Evolutionary conservation across 1,284 basidiomycete genomes (phyloP).

Genomic region (Tranzscheliella williamsii): DNA sequence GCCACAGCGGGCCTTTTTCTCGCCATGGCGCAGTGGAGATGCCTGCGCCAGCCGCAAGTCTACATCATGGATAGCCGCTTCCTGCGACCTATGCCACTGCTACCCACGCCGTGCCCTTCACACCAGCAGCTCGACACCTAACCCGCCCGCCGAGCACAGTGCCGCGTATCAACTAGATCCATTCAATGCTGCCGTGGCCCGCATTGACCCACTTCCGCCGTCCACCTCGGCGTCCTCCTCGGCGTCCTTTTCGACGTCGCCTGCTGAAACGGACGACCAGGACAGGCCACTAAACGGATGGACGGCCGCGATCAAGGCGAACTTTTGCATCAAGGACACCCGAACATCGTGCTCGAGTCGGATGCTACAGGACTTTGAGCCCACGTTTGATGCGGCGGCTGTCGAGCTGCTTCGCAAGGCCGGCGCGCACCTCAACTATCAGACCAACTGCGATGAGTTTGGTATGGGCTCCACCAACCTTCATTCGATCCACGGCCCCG

Average conservation of each 20-base stretch:
- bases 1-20: too few relatives aligned
- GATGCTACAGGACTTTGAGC: constrained; percentile 65
- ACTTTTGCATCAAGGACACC: constrained; percentile 42
- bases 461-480: constrained; percentile 75
- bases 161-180: background rate
- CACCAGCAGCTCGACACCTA: too few relatives aligned
- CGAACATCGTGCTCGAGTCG: constrained; percentile 45
- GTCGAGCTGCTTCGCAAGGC: constrained; percentile 69
- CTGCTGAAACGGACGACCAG: background rate
- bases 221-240: background rate
- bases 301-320: constrained; percentile 55
- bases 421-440: constrained; percentile 78
- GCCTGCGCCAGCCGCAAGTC: too few relatives aligned
- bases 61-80: too few relatives aligned
- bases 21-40: too few relatives aligned
- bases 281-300: constrained; percentile 31
- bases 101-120: too few relatives aligned
- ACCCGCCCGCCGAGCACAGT: too few relatives aligned
- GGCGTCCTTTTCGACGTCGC: background rate
- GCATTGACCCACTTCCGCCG: background rate
- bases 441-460: constrained; percentile 97
- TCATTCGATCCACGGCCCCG: constrained; percentile 47
- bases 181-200: background rate
- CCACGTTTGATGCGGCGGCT: constrained; percentile 86
- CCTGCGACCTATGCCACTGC: too few relatives aligned